Percentiles rank a stretch among this genome's conserved stretches.
Conservation (phyloP, 106 monocot genomes). For the Posidonia australis region DNA sequence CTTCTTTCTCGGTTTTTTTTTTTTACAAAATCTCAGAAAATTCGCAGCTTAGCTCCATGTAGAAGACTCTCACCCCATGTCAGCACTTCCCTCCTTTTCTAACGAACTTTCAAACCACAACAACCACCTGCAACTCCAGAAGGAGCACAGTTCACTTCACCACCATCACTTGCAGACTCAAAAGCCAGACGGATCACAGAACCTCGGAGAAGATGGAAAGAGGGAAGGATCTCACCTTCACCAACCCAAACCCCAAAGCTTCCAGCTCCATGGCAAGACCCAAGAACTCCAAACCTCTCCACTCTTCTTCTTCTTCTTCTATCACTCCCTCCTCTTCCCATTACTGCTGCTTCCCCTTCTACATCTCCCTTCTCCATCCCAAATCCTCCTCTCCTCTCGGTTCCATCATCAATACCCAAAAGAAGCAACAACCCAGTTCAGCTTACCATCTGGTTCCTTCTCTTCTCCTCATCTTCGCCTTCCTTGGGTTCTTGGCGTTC, state of each 20-base stretch:
- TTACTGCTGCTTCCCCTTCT: conserved; percentile 1
- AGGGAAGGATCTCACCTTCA: neutral
- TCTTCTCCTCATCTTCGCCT: conserved; percentile 1
- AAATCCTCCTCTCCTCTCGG: neutral
- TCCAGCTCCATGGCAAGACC: conserved; percentile 3
- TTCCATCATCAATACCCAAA: neutral
- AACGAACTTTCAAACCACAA: neutral
- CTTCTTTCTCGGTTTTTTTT: too few species aligned
- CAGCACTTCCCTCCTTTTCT: neutral
- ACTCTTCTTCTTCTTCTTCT: neutral
- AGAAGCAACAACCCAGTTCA: conserved; percentile 1
- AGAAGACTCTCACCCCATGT: too few species aligned
- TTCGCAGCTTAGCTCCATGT: too few species aligned
- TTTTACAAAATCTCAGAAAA: too few species aligned
- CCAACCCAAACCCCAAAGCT: neutral
- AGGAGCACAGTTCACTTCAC: too few species aligned
- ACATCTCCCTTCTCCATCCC: conserved; percentile 3
- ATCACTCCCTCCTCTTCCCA: neutral
- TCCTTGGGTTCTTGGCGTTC: neutral
- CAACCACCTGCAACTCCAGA: neutral
- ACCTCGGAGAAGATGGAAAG: too few species aligned
- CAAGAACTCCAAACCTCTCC: conserved; percentile 7
- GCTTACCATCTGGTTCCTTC: neutral
- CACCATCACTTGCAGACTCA: neutral
- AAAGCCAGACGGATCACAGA: too few species aligned